Evolutionary conservation across 106 monocot genomes (phyloP), one percentile per base, ranked within the genome.

Genomic region (Hemerocallis citrina): DNA sequence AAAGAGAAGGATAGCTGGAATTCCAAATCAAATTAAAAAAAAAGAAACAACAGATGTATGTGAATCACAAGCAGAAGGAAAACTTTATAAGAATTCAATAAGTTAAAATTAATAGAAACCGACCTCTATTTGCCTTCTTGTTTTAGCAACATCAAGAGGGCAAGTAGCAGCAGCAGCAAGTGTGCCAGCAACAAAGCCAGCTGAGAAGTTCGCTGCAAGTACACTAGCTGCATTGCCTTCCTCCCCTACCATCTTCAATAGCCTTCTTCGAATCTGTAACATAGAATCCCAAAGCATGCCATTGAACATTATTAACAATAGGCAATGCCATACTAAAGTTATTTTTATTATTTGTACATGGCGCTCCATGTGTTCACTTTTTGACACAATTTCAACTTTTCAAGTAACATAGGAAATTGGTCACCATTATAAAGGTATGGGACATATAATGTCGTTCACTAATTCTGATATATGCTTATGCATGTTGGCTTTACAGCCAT

Each of bases 141-240:
- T 94, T 71, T 94, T 94, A 48, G 75, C 93, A 63, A 94, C 93
- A 73, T 94, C 93, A 68, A 94, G 85, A 67, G 93, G 93, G 45
- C 93, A 94, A 47, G 93, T 94, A 32, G 73, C 79, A 54, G 79
- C 85, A 72, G 93, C 89, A 73, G 93, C 89, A 70, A 94, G 62
- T 61, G 74, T 89, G 32, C 93, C 89, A 40, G 93, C 89, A 45
- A 80, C 68, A 85, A 94, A 94, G 24, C 85, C 93, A 61, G 89
- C 81, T 34, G 85, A 37, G 57, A 94, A 94, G 55, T 94, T 94
- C 41, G 93, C 89, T 24, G 76, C 82, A 11, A 94, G 33, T 25
- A 94, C 64, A 73, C 77, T 68, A 43, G 55, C 63, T 70, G 85
- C 82, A 77, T 78, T 80, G 46, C 65, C 73, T 61, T 94, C 80